Percentiles rank a stretch among this genome's conserved stretches.
These are phyloP conservation scores for Beauveria asiatica DNA, from an alignment of 2,329 filamentous ascomycete species.

Conservation along the genomic window DNA sequence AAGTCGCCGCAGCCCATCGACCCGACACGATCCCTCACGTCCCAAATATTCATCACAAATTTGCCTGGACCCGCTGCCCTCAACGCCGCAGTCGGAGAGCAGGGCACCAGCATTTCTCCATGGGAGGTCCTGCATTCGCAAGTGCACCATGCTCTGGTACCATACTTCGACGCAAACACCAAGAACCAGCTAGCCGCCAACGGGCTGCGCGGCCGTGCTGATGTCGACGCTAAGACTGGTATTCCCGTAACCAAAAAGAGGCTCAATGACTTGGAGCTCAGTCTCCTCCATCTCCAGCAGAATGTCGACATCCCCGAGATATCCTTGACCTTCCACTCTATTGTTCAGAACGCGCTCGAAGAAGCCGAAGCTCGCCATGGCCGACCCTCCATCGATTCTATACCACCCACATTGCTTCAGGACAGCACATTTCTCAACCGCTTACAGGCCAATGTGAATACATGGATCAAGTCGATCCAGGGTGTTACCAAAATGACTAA, in stretches of 20 bases:
- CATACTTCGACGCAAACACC: slow-evolving; percentile 95
- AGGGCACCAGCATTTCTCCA: slow-evolving; percentile 67
- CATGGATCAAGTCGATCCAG: slow-evolving; percentile 98
- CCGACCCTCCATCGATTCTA: slow-evolving; percentile 68
- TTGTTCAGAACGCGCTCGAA: slow-evolving; percentile 78
- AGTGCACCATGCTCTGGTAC: slow-evolving; percentile 82
- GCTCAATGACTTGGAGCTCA: slow-evolving; percentile 87
- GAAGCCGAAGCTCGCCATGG: slow-evolving; percentile 59
- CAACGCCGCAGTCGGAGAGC: slow-evolving; percentile 57
- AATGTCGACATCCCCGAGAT: slow-evolving; percentile 97
- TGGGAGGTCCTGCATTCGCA: slow-evolving; percentile 90
- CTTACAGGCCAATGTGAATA: slow-evolving; percentile 86
- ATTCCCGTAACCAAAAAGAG: slow-evolving; percentile 97
- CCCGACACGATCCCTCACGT: slow-evolving; percentile 68
- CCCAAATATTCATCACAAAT: slow-evolving; percentile 89
- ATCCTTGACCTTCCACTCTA: slow-evolving; percentile 75
- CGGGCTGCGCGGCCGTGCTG: slow-evolving; percentile 62
- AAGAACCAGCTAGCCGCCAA: slow-evolving; percentile 64
- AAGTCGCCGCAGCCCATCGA: slow-evolving; percentile 88
- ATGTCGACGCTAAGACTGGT: slow-evolving; percentile 86
- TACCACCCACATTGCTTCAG: slow-evolving; percentile 66
- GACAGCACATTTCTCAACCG: slow-evolving; percentile 92
- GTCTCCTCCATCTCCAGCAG: slow-evolving; percentile 84
- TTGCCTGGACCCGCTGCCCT: slow-evolving; percentile 72
- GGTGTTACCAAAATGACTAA: slow-evolving; percentile 89